Conservation (phyloP, 2,329 filamentous ascomycete species). For the Aspergillus vadensis region DNA sequence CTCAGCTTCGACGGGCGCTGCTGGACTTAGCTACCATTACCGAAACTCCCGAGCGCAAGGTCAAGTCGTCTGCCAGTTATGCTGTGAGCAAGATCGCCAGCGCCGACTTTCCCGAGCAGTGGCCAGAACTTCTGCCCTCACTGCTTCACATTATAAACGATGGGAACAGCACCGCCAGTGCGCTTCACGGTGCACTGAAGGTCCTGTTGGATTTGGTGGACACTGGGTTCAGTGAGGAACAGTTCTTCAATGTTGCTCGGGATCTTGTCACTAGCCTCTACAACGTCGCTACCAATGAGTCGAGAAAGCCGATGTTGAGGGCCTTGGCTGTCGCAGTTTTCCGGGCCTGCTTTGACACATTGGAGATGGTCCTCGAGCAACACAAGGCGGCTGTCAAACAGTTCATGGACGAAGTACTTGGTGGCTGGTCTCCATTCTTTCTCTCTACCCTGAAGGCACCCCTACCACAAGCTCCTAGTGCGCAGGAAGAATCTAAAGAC, state of each 20-base stretch:
- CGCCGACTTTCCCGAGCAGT: constrained; percentile 90
- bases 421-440: constrained; percentile 88
- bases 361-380: constrained; percentile 96
- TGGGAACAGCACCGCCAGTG: constrained; percentile 70
- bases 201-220: constrained; percentile 89
- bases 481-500: constrained; percentile 61
- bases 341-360: constrained; percentile 85
- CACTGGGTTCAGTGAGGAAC: constrained; percentile 87
- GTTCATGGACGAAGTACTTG: constrained; percentile 84
- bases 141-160: constrained; percentile 71
- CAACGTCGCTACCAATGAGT: constrained; percentile 74
- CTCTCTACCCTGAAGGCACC: constrained; percentile 72
- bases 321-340: constrained; percentile 89
- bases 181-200: constrained; percentile 85
- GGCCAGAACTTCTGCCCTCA: constrained; percentile 83
- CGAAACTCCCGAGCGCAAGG: constrained; percentile 74
- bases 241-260: constrained; percentile 87
- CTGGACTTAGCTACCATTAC: constrained; percentile 74
- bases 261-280: constrained; percentile 84
- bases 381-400: constrained; percentile 81
- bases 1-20: constrained; percentile 70
- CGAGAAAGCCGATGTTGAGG: constrained; percentile 72
- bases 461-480: constrained; percentile 63
- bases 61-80: constrained; percentile 85
- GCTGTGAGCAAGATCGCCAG: constrained; percentile 92